These are phyloP conservation scores for Salix brachista DNA, from an alignment of 345 rosid species.

Conservation along the genomic window DNA sequence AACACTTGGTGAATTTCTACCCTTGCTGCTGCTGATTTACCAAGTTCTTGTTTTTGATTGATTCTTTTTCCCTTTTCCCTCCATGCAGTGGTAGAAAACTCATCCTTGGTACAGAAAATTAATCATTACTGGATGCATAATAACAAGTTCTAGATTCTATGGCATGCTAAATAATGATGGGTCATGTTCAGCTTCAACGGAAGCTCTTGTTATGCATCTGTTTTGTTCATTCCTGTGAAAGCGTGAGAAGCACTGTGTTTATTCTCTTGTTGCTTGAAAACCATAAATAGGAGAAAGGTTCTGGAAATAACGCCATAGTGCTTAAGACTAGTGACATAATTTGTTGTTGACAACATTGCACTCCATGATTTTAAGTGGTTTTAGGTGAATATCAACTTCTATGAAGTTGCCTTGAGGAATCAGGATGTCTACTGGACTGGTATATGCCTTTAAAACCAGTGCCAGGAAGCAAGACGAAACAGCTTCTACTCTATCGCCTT, in stretches of 20 bases:
- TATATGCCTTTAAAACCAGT: not conserved
- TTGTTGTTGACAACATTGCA: not conserved
- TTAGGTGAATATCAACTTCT: not conserved
- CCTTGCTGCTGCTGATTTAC: not conserved
- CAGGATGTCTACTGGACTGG: not conserved
- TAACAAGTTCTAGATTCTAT: not conserved
- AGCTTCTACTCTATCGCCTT: not conserved
- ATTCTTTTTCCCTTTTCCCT: not conserved
- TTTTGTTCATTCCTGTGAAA: not conserved
- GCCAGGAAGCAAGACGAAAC: not conserved
- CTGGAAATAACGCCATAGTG: not conserved
- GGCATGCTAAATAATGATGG: not conserved
- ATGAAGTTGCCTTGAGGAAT: not conserved
- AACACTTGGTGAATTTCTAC: conserved; percentile 1
- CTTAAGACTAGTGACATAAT: not conserved
- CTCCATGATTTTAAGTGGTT: not conserved
- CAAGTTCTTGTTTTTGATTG: conserved; percentile 4
- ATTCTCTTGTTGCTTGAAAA: not conserved
- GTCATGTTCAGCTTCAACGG: not conserved
- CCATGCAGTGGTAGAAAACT: not conserved
- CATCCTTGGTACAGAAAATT: not conserved
- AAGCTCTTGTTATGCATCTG: not conserved
- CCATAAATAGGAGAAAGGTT: not conserved
- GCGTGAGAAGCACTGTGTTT: not conserved
- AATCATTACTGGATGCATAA: not conserved